A percentile compares a stretch with the other conserved stretches of the same genome.
These are phyloP conservation scores for Escallonia rubra DNA, from an alignment of 129 eudicot species.

Conservation along the genomic window DNA sequence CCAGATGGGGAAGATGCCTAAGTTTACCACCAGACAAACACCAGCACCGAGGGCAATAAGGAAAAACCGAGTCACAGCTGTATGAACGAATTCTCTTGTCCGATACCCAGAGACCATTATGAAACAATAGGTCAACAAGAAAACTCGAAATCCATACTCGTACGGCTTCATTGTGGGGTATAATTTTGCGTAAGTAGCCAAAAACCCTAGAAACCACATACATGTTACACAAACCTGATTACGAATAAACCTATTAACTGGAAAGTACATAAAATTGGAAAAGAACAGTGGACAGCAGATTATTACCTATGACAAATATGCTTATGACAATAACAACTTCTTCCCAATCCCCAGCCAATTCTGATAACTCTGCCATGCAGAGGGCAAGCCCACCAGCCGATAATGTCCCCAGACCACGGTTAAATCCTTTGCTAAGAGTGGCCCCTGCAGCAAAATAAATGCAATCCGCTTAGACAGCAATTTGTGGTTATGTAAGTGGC, in stretches of 20 bases:
- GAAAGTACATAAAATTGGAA: neutral
- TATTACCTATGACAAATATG: constrained; percentile 60
- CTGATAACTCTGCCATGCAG: constrained; percentile 52
- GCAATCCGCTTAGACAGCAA: neutral
- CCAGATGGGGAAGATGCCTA: constrained; percentile 78
- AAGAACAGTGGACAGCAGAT: neutral
- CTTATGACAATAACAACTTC: constrained; percentile 37
- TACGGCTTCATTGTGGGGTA: constrained; percentile 83
- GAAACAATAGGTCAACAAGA: constrained; percentile 80
- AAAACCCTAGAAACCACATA: constrained; percentile 40
- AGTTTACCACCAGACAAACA: constrained; percentile 57
- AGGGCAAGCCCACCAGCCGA: constrained; percentile 75
- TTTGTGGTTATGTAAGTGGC: too few relatives aligned
- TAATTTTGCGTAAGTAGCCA: constrained; percentile 63
- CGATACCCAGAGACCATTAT: constrained; percentile 77
- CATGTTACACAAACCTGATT: neutral
- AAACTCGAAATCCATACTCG: constrained; percentile 90
- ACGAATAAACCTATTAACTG: neutral
- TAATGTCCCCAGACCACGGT: constrained; percentile 61
- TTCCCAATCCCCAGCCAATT: constrained; percentile 51
- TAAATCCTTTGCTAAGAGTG: constrained; percentile 67
- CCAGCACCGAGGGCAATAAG: constrained; percentile 84
- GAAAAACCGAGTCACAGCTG: constrained; percentile 61
- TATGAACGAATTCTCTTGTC: constrained; percentile 42
- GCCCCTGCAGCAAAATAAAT: constrained; percentile 39